Percentiles rank a stretch among this genome's conserved stretches.
phyloP scores from a whole-genome alignment of 139 green algal species.

The Coccomyxa sp. region DNA sequence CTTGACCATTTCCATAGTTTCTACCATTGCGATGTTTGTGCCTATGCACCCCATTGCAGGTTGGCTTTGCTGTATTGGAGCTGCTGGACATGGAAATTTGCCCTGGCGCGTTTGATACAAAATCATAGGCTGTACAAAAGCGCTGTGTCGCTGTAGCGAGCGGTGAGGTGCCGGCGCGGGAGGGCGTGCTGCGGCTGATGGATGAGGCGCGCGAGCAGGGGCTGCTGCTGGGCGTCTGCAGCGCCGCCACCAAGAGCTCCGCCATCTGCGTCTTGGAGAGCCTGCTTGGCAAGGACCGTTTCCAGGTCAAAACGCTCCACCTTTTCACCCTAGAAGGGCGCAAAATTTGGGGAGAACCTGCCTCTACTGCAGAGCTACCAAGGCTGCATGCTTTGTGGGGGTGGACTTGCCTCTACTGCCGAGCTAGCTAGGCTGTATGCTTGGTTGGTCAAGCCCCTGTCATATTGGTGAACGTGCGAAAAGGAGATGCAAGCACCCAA shows the following conservation, averaged over 20 bases:
- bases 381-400: no score
- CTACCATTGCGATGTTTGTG: neutral
- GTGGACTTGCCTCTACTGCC: no score
- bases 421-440: no score
- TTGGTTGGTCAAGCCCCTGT: no score
- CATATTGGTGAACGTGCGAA: no score
- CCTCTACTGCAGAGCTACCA: no score
- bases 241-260: slow-evolving; percentile 82
- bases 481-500: no score
- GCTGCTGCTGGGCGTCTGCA: slow-evolving; percentile 78
- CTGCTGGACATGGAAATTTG: no score
- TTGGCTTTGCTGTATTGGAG: no score
- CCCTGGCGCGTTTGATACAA: no score
- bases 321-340: neutral
- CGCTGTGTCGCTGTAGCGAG: slow-evolving; percentile 19
- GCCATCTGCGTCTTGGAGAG: slow-evolving; percentile 67
- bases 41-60: neutral
- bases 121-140: neutral
- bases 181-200: slow-evolving; percentile 76
- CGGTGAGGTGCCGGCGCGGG: slow-evolving; percentile 51
- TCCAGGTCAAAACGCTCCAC: slow-evolving; percentile 25
- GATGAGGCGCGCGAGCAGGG: slow-evolving; percentile 68
- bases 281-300: slow-evolving; percentile 76
- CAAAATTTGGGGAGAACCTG: no score
- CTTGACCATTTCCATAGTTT: no score